Evolutionary conservation across 2,329 filamentous ascomycete species (phyloP).

Genomic region (Berkeleyomyces basicola): DNA sequence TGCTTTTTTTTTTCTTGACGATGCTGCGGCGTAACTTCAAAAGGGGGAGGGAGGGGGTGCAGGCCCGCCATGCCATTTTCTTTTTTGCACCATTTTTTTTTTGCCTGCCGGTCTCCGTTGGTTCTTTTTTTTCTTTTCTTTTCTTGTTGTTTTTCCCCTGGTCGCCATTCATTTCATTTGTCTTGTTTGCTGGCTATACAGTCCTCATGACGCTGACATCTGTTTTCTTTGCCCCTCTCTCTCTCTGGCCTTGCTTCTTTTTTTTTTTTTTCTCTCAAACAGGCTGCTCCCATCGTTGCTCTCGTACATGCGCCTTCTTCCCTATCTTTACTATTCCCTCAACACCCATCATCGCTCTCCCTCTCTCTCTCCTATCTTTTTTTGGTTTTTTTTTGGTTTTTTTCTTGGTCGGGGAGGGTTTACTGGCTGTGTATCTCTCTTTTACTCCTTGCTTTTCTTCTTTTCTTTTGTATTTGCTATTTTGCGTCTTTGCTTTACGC

Average conservation of each 20-base stretch:
- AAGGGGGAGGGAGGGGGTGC: background rate
- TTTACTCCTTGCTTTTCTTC: conserved; percentile 7
- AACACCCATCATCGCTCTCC: no score
- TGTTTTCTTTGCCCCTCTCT: no score
- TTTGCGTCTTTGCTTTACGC: background rate
- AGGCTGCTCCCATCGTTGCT: background rate
- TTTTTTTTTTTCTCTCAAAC: background rate
- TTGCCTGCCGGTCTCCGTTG: background rate
- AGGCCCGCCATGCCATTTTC: background rate
- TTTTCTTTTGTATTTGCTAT: conserved; percentile 11
- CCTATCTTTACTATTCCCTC: background rate
- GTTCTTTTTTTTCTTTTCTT: background rate
- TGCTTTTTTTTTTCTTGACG: no score
- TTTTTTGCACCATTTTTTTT: background rate
- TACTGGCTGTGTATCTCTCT: conserved; percentile 5
- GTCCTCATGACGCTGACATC: no score
- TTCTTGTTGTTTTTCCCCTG: background rate
- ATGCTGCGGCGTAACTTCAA: no score
- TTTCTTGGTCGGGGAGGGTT: conserved; percentile 1
- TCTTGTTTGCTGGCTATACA: background rate
- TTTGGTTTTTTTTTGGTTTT: conserved; percentile 1
- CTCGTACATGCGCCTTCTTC: background rate
- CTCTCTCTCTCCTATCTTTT: background rate
- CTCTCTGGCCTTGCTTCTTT: background rate
- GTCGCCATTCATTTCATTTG: background rate